Base-by-base conservation (phyloP, 768 basidiomycete species). In the Psilocybe sp. region DNA sequence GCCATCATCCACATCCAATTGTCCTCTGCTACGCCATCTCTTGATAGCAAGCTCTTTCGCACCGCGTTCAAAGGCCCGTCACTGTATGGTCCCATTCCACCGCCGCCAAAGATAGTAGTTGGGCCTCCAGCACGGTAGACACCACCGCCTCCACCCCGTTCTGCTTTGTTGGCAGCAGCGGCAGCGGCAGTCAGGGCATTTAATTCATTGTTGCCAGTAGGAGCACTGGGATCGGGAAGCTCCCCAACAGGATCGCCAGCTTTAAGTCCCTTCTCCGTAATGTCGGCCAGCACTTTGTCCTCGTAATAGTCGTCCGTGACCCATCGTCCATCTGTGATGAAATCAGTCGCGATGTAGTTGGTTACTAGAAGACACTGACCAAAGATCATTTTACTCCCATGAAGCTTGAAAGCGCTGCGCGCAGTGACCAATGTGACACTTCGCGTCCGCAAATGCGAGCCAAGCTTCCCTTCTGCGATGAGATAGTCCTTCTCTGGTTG, bases 291-390 rank as follows among this genome's bases (percentile, higher is more conserved):
- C 0, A 81, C 80, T 49, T 89, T 89, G 36, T 87, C 88, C 67
- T 99, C 97, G 69, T 92, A 92, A 65, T 99, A 99, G 69, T 98
- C 97, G 62, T 98, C 97, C 6, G 81, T 80, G 1, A 98, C 85
- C 89, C 94, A 96, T 62, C 81, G 76, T 1, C 96, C 97, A 49
- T 93, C 95, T 97, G 49, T 10, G 49, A 34, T 38, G 8, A 32
- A 40, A n/a, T 16, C n/a, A 23, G 13, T 34, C 13, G 46, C 15
- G 37, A 13, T 16, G 15, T 13, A 14, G 37, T 15, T 37, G 13
- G n/a, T 19, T 20, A 8, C 38, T 14, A 18, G 33, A 16, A 14
- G 31, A 13, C 5, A 72, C 85, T 51, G 47, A 94, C 95, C 86
- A 49, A 87, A 69, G 46, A 99, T 76, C 77, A 89, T 89, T 65